Evolutionary conservation across 2,329 filamentous ascomycete species (phyloP), one percentile per base, ranked within the genome.

Genomic region (Magnaporthales sp.): DNA sequence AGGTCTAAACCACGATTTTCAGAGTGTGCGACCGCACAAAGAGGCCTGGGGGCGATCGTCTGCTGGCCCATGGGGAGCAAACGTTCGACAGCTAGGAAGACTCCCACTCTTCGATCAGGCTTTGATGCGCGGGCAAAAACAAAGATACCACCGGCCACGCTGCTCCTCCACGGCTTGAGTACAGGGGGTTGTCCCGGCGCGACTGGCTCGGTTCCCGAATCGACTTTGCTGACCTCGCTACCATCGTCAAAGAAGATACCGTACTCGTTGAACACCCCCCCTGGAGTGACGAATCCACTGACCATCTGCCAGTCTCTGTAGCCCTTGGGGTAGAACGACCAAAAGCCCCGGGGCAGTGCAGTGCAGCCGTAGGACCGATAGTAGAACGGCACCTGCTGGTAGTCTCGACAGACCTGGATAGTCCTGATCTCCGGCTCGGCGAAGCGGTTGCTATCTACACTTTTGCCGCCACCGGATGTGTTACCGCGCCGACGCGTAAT

Each of bases 201-300:
- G 56, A 7, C n/a, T 51, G 38, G 38, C 13, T 11, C 13, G 7
- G 8, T 38, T 38, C 13, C 32, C 7, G 32, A 8, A 7, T 38
- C 32, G 13, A 8, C 56, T 19, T 60, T 24, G 56, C 11, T 15
- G 24, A 58, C 54, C n/a, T 58, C 54, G 24, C 54, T 58, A 15
- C 54, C 54, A n/a, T 27, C 32, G 58, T 62, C 66, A 56, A 67
- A 65, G 56, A 65, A 67, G 15, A 67, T 61, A 13, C 66, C 66
- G 56, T 67, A 67, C n/a, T 67, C 29, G 58, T 56, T 67, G 30
- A 65, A 67, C 26, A 67, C 66, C 30, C 63, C 66, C 13, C 58
- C 56, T 13, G 4, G 4, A 13, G 30, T 65, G 51, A 62, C 63
- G 26, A 62, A 54, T 11, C 62, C 66, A 24, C 29, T 63, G n/a